phyloP scores from a whole-genome alignment of 2,329 filamentous ascomycete genomes.

The Nemania sp. region DNA sequence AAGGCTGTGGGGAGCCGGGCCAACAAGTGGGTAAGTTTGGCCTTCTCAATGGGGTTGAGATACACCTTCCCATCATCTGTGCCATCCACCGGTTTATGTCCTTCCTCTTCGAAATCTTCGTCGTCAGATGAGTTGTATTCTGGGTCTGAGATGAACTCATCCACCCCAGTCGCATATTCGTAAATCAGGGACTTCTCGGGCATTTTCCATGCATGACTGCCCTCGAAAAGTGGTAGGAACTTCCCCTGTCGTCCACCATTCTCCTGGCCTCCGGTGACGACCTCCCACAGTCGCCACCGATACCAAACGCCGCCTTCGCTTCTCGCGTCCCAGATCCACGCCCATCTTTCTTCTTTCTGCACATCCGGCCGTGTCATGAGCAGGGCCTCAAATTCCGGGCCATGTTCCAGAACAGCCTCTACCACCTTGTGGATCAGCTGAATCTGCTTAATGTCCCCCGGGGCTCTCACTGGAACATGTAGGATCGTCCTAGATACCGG shows the following conservation, averaged over 20 bases:
- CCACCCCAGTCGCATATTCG: constrained; percentile 76
- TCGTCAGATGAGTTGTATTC: constrained; percentile 89
- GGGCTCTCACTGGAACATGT: constrained; percentile 74
- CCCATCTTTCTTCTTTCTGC: constrained; percentile 86
- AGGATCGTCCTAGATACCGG: constrained; percentile 51
- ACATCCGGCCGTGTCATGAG: constrained; percentile 87
- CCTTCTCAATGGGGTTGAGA: constrained; percentile 80
- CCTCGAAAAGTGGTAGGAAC: constrained; percentile 73
- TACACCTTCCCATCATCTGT: constrained; percentile 62
- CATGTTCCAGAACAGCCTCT: constrained; percentile 77
- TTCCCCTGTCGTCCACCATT: constrained; percentile 51
- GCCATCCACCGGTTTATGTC: constrained; percentile 47
- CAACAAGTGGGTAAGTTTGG: constrained; percentile 83
- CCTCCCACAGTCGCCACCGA: constrained; percentile 87
- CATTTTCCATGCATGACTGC: constrained; percentile 75
- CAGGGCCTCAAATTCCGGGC: constrained; percentile 86
- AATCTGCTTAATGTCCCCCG: constrained; percentile 76
- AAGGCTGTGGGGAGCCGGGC: constrained; percentile 78
- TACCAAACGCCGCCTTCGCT: constrained; percentile 86
- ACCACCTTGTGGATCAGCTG: constrained; percentile 87
- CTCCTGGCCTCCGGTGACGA: constrained; percentile 68
- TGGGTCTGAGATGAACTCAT: constrained; percentile 80
- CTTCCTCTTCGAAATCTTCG: constrained; percentile 69
- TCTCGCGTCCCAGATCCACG: constrained; percentile 88
- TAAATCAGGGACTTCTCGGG: constrained; percentile 76